phyloP scores from a whole-genome alignment of 352 stramenopile species.

The Pythium utonaiense region DNA sequence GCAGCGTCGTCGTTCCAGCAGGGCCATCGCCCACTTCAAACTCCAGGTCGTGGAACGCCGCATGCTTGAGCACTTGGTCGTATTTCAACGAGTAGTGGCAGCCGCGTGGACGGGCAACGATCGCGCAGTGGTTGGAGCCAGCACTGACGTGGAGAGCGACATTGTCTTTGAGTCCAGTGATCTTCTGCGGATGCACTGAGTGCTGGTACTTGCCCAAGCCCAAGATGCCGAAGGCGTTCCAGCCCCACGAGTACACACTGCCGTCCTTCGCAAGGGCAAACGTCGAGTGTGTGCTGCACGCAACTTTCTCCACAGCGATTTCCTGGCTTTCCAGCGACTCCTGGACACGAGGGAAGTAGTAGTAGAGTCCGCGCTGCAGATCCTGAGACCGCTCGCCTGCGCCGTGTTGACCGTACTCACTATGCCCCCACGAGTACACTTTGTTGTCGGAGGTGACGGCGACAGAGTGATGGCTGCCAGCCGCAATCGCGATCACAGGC shows the following conservation, averaged over 20 bases:
- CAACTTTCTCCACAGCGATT: conserved; percentile 28
- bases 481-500: conserved; percentile 52
- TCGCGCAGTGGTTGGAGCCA: conserved; percentile 67
- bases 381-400: conserved; percentile 61
- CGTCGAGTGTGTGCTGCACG: conserved; percentile 75
- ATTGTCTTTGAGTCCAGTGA: conserved; percentile 63
- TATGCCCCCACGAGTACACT: conserved; percentile 80
- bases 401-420: conserved; percentile 80
- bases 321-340: conserved; percentile 42
- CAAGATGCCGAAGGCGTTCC: conserved; percentile 77
- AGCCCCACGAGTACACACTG: conserved; percentile 82
- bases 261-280: conserved; percentile 55
- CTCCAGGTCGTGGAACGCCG: conserved; percentile 53
- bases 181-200: conserved; percentile 57
- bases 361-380: conserved; percentile 71
- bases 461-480: conserved; percentile 76
- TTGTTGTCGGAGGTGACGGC: conserved; percentile 46
- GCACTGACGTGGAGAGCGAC: conserved; percentile 46
- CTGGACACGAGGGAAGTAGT: conserved; percentile 64
- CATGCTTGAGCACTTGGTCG: conserved; percentile 42
- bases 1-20: conserved; percentile 12
- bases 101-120: conserved; percentile 49
- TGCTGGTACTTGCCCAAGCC: conserved; percentile 74
- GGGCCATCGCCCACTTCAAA: conserved; percentile 36
- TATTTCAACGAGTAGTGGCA: conserved; percentile 64